These are phyloP conservation scores for Pezicula carpinea DNA, from an alignment of 2,329 filamentous ascomycete species.

Conservation along the genomic window DNA sequence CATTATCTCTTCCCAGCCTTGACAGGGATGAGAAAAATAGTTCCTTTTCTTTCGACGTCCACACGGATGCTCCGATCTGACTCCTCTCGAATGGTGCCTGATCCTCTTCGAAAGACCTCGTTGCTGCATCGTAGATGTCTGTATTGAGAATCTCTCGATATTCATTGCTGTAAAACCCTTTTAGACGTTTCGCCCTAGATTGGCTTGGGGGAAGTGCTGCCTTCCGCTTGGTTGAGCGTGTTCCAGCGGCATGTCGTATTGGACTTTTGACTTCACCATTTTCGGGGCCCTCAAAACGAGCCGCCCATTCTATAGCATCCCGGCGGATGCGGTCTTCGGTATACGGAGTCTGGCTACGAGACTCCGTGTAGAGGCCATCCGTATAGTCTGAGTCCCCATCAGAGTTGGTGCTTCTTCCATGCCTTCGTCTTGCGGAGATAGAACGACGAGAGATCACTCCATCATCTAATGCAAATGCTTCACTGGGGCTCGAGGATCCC, in stretches of 20 bases:
- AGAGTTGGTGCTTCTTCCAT: background rate
- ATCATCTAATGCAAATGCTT: constrained; percentile 10
- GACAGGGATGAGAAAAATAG: constrained; percentile 62
- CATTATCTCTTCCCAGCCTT: constrained; percentile 58
- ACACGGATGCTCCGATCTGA: constrained; percentile 65
- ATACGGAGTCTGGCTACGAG: background rate
- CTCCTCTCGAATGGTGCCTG: constrained; percentile 34
- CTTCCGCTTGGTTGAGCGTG: constrained; percentile 17
- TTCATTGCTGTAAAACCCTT: constrained; percentile 40
- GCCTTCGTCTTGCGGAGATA: background rate
- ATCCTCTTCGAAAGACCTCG: constrained; percentile 21
- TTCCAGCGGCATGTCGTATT: constrained; percentile 2
- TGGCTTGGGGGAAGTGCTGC: constrained; percentile 10
- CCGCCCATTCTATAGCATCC: constrained; percentile 21
- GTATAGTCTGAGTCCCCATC: background rate
- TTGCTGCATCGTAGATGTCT: constrained; percentile 50
- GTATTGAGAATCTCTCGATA: constrained; percentile 50
- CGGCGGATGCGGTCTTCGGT: constrained; percentile 9
- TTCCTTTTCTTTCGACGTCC: constrained; percentile 69
- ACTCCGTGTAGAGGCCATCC: background rate
- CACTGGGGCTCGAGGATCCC: constrained; percentile 10
- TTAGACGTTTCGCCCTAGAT: constrained; percentile 27
- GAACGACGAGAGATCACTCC: background rate
- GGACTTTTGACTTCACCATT: constrained; percentile 19
- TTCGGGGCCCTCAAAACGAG: constrained; percentile 20